Percentiles rank a stretch among this genome's conserved stretches.
phyloP scores from a whole-genome alignment of 1,284 basidiomycete genomes.

The Apiotrichum montevideense region DNA sequence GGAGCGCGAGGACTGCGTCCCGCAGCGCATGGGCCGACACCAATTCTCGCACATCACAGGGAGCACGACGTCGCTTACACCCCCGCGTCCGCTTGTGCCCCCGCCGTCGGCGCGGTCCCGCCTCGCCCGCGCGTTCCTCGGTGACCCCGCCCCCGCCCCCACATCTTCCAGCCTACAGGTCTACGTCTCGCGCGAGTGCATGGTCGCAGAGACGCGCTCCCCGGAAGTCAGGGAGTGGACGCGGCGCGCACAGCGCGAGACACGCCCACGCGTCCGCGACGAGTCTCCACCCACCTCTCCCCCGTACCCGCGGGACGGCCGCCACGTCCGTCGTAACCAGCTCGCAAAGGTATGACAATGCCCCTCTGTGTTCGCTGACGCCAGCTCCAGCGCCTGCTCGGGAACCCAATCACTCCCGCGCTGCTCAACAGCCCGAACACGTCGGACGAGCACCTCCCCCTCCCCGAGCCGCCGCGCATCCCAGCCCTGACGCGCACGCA shows the following conservation, averaged over 20 bases:
- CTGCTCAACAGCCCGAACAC: conserved; percentile 7
- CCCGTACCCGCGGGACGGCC: no score
- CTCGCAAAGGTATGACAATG: conserved; percentile 22
- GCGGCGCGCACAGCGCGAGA: not conserved
- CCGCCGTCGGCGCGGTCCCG: not conserved
- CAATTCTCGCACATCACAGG: no score
- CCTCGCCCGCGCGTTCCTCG: not conserved
- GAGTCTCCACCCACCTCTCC: not conserved
- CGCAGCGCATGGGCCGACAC: not conserved
- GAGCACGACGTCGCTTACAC: no score
- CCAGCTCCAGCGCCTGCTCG: conserved; percentile 26
- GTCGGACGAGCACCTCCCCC: conserved; percentile 1
- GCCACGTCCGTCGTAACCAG: conserved; percentile 21
- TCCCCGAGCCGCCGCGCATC: not conserved
- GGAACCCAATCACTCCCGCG: conserved; percentile 16
- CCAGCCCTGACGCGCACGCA: not conserved
- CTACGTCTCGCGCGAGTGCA: conserved; percentile 23
- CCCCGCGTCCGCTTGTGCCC: not conserved
- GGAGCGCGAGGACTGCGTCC: conserved; percentile 26
- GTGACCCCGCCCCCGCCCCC: not conserved
- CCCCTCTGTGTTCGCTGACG: not conserved
- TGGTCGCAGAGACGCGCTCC: conserved; percentile 21
- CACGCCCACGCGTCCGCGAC: conserved; percentile 2
- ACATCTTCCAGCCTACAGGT: conserved; percentile 11
- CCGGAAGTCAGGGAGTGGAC: not conserved